Evolutionary conservation across 257 asterid species (phyloP).

Genomic region (Gentiana straminea): DNA sequence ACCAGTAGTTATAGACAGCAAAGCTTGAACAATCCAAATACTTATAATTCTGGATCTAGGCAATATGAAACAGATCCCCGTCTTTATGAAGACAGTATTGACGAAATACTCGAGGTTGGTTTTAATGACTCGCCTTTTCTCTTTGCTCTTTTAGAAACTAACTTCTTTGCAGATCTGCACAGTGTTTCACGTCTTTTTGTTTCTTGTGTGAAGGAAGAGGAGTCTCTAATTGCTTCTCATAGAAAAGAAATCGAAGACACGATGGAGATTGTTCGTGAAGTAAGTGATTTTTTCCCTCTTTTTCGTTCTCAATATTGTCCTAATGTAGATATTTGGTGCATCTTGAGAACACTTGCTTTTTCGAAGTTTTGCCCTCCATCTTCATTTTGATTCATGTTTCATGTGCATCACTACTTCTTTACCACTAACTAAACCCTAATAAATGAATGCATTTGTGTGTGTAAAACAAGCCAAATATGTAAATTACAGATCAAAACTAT

Average conservation of each 20-base stretch:
- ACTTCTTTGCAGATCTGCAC: conserved; percentile 2
- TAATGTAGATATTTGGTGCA: no score
- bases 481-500: no score
- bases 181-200: conserved; percentile 8
- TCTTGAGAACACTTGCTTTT: no score
- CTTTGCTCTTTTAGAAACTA: conserved; percentile 3
- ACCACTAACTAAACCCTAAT: no score
- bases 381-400: no score
- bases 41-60: conserved; percentile 33
- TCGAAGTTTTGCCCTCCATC: no score
- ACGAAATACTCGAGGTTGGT: conserved; percentile 87
- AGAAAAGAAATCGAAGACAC: conserved; percentile 95
- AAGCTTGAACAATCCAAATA: neutral
- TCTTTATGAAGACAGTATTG: conserved; percentile 50
- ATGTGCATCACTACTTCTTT: no score
- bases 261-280: conserved; percentile 96
- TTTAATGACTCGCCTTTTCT: neutral
- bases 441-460: no score
- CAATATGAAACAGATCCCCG: conserved; percentile 42
- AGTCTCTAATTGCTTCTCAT: conserved; percentile 87
- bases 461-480: no score
- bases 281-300: conserved; percentile 18
- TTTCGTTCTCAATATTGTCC: neutral
- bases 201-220: conserved; percentile 62
- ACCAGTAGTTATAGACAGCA: conserved; percentile 5